Conservation (phyloP, 2,329 filamentous ascomycete genomes). For the Chrysoporthe deuterocubensis region DNA sequence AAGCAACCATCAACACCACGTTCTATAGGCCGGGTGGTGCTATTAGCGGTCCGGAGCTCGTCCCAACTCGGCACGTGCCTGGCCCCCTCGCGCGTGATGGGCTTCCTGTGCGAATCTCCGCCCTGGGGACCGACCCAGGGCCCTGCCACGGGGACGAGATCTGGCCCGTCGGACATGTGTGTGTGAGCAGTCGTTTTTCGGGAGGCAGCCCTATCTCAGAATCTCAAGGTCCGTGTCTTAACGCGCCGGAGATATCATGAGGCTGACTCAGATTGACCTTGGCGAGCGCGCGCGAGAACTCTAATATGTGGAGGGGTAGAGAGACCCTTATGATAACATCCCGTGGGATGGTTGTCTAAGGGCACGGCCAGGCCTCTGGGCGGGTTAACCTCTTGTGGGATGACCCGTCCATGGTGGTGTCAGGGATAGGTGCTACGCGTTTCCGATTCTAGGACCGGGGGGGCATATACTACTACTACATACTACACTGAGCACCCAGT, state of each 20-base stretch:
- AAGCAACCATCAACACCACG: not conserved
- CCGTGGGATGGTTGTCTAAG: not conserved
- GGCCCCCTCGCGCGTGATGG: too few species aligned
- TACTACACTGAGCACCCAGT: not conserved
- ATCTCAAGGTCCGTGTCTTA: not conserved
- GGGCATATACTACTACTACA: not conserved
- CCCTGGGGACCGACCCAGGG: too few species aligned
- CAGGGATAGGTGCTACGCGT: not conserved
- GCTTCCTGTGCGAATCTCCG: too few species aligned
- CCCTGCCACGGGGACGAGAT: too few species aligned
- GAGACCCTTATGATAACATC: not conserved
- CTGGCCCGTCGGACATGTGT: too few species aligned
- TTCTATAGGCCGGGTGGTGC: not conserved
- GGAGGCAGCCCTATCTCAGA: too few species aligned
- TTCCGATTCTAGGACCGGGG: not conserved
- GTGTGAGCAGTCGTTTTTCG: too few species aligned
- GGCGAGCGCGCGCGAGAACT: not conserved
- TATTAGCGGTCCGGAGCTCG: not conserved
- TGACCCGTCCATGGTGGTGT: not conserved
- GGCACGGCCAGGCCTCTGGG: too few species aligned
- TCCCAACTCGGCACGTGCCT: not conserved
- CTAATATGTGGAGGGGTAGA: not conserved
- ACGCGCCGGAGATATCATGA: not conserved
- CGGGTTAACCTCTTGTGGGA: not conserved
- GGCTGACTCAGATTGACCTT: constrained; percentile 3